Evolutionary conservation across 805 yeast species (phyloP).

Genomic region (Kodamaea restingae): DNA sequence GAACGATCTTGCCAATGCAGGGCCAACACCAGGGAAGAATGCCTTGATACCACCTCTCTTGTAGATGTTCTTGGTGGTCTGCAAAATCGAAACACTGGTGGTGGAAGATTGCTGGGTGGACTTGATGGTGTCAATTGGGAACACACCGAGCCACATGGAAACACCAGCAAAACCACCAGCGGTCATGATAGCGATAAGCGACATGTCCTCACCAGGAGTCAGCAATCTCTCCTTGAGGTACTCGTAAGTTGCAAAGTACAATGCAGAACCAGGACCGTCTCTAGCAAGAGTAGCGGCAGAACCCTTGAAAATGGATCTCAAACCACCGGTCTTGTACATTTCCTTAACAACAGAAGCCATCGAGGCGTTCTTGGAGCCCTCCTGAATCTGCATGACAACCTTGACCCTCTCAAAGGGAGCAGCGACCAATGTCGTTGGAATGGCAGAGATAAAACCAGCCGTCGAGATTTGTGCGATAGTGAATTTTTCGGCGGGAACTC

Average conservation of each 20-base stretch:
- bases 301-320: constrained; percentile 83
- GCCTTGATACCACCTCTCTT: constrained; percentile 78
- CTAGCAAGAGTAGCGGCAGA: constrained; percentile 89
- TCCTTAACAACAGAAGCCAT: constrained; percentile 59
- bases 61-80: constrained; percentile 68
- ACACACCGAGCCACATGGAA: constrained; percentile 93
- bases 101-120: constrained; percentile 71
- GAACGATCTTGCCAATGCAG: constrained; percentile 90
- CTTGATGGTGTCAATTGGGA: constrained; percentile 95
- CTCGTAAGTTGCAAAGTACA: constrained; percentile 94
- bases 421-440: constrained; percentile 94
- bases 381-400: constrained; percentile 84
- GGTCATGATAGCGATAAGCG: constrained; percentile 68
- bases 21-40: constrained; percentile 96
- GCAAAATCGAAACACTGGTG: constrained; percentile 49
- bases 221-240: constrained; percentile 62
- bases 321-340: constrained; percentile 76
- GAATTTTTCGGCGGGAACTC: constrained; percentile 41
- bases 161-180: constrained; percentile 98
- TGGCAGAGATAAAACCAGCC: constrained; percentile 92
- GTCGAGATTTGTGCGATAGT: constrained; percentile 70
- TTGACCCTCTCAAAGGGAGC: constrained; percentile 96
- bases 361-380: constrained; percentile 39
- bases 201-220: constrained; percentile 52
- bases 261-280: constrained; percentile 96